Base-by-base conservation (phyloP, 2,329 filamentous ascomycete genomes). In the Chalara sp. region DNA sequence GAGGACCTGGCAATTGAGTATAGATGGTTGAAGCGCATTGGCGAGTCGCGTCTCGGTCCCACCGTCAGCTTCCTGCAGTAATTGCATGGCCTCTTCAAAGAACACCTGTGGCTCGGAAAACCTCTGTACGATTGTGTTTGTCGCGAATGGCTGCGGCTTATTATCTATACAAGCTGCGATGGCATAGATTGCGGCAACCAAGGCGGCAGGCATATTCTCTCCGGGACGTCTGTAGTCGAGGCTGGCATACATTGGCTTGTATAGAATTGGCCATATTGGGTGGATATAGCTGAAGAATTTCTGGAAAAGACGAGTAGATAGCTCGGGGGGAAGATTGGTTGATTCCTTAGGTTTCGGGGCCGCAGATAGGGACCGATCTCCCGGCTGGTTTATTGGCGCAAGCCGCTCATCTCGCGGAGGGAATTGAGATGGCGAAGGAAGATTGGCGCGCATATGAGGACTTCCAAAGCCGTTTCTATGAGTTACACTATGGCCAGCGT, bases 221-320 rank as follows among this genome's bases (percentile, higher is more conserved):
- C 58, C 53, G 12, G 61, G 59, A 32, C 55, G 56, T 5, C 50
- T 58, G 31, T 56, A 62, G 39, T 63, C 58, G 28, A 60, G 51
- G 11, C 59, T 58, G 6, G 53, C 54, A 45, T 63, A 64, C 21
- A 63, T 50, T 11, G 62, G 62, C 41, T 64, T 65, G 53, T 65
- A 65, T 11, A 64, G 53, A 5, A 65, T 48, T 6, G 62, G 63
- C 63, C 62, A 65, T 35, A 63, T 44, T 6, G 62, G 63, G 55
- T 64, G 63, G 13, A 65, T 59, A 30, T 54, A 64, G 43, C 61
- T 58, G 48, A 64, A 65, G 45, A 61, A 64, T 5, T 55, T 60
- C 32, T 63, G 59, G 32, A 65, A 58, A 3, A 65, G 49, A 35
- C 58, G 51, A n/a, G 58, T 60, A 6, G 60, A 58, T 6, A 57